Percentiles rank a stretch among this genome's conserved stretches.
Evolutionary conservation across 257 asterid species (phyloP).

Genomic region (Solanum phureja): DNA sequence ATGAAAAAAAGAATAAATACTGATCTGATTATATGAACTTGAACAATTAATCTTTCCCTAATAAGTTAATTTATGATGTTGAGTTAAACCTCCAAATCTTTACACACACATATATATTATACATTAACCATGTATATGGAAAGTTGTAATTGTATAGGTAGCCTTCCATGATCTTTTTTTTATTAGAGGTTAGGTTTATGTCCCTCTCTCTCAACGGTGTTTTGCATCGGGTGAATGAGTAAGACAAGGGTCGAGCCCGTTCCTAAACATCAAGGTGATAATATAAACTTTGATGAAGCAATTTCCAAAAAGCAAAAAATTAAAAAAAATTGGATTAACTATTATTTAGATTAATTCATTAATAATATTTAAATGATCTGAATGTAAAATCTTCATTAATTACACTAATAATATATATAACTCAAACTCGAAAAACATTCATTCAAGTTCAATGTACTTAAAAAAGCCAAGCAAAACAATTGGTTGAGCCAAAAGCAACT

Average conservation of each 20-base stretch:
- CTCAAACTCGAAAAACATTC: not conserved
- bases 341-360: no score
- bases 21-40: not conserved
- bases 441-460: not conserved
- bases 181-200: not conserved
- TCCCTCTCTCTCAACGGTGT: not conserved
- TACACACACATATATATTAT: no score
- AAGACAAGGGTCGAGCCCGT: not conserved
- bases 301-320: not conserved
- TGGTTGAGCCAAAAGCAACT: not conserved
- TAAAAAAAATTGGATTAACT: rapidly evolving
- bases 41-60: not conserved
- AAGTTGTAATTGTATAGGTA: no score
- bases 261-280: not conserved
- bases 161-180: no score
- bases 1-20: not conserved
- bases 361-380: not conserved
- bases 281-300: no score
- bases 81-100: not conserved
- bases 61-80: not conserved
- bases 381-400: no score
- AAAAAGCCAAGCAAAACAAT: not conserved
- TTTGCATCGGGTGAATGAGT: not conserved
- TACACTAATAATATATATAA: not conserved
- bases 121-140: no score